A percentile compares a stretch with the other conserved stretches of the same genome.
Conservation (phyloP, 164 flowering plant species). For the Chimonanthus salicifolius region DNA sequence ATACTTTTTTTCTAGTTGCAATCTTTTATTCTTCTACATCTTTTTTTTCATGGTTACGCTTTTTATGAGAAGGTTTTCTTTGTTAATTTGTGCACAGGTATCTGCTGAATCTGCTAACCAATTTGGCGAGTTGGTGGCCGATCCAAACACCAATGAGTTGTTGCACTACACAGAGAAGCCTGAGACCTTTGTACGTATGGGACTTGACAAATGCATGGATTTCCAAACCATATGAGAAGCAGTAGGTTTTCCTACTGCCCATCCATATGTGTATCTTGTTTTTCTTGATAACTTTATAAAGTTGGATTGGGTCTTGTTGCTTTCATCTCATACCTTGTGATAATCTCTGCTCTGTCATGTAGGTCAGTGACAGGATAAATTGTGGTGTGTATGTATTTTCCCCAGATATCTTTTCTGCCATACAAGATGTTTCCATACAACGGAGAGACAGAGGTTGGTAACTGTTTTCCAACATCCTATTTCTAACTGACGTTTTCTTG, state of each 20-base stretch:
- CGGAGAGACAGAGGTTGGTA: slow-evolving; percentile 79
- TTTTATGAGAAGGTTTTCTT: not conserved
- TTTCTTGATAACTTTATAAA: slow-evolving; percentile 1
- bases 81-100: slow-evolving; percentile 41
- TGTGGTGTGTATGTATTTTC: slow-evolving; percentile 94
- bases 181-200: slow-evolving; percentile 84
- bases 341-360: slow-evolving; percentile 14
- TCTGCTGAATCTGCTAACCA: slow-evolving; percentile 91
- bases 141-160: slow-evolving; percentile 79
- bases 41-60: not conserved
- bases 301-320: not conserved
- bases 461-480: not conserved
- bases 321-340: not conserved
- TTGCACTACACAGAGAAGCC: slow-evolving; percentile 97
- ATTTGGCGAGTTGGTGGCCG: slow-evolving; percentile 95
- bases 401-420: slow-evolving; percentile 80
- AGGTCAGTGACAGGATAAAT: slow-evolving; percentile 96
- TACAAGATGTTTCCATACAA: slow-evolving; percentile 62
- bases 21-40: not conserved
- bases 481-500: not conserved
- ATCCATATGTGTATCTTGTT: not conserved
- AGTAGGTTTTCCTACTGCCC: not conserved
- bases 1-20: not conserved
- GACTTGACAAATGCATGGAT: not conserved
- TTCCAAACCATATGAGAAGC: not conserved